Conservation (phyloP, 2,329 filamentous ascomycete genomes). For the Epichloe bromicola region DNA sequence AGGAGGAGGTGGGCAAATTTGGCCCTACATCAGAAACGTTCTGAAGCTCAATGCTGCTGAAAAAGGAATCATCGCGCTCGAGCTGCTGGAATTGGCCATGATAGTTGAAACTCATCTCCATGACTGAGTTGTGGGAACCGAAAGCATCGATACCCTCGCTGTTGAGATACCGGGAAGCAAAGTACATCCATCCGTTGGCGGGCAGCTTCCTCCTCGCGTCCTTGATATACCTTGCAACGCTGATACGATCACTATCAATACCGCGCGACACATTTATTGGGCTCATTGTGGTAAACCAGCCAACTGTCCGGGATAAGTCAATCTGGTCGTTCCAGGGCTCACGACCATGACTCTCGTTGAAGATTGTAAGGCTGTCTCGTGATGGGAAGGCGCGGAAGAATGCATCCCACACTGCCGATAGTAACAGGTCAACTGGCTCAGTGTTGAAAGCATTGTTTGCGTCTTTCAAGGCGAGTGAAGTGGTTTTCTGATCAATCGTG, state of each 20-base stretch:
- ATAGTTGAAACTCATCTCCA: conserved; percentile 9
- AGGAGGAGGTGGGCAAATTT: neutral
- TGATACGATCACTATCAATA: neutral
- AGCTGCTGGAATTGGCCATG: conserved; percentile 9
- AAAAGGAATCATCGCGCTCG: conserved; percentile 9
- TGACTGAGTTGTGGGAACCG: neutral
- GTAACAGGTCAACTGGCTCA: conserved; percentile 19
- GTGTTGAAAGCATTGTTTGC: conserved; percentile 11
- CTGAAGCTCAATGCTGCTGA: conserved; percentile 3
- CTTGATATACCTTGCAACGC: neutral
- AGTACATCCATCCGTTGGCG: conserved; percentile 3
- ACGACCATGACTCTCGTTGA: conserved; percentile 12
- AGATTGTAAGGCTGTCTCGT: conserved; percentile 15
- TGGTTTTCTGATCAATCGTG: conserved; percentile 1
- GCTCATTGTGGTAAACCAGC: conserved; percentile 25
- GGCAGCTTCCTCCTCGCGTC: neutral
- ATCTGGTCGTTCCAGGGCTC: conserved; percentile 17
- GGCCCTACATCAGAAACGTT: conserved; percentile 4
- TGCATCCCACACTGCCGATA: conserved; percentile 17
- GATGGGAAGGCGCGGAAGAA: conserved; percentile 18
- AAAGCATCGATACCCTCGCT: neutral
- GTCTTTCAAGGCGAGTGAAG: conserved; percentile 3
- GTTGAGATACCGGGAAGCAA: neutral
- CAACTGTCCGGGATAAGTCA: conserved; percentile 22
- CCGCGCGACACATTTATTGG: conserved; percentile 11